Evolutionary conservation across 257 asterid species (phyloP).

Genomic region (Nicotiana undulata): DNA sequence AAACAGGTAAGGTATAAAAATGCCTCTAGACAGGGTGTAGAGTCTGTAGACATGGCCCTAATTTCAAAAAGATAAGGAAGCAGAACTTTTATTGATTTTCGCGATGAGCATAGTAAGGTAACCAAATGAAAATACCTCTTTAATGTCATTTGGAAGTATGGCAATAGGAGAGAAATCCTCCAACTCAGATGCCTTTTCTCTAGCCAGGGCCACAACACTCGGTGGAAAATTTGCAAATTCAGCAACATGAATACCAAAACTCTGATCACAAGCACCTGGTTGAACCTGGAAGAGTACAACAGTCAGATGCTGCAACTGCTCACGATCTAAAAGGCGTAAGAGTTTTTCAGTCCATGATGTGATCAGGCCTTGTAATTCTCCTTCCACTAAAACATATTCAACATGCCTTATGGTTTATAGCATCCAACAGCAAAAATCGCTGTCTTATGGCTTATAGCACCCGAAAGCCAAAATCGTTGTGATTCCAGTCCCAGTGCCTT

Average conservation of each 20-base stretch:
- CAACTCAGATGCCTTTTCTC: conserved; percentile 89
- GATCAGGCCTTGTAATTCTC: no score
- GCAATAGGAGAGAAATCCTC: conserved; percentile 79
- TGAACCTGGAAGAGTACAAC: conserved; percentile 53
- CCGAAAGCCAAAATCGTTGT: no score
- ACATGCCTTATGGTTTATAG: no score
- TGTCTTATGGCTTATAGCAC: no score
- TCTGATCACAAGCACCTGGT: conserved; percentile 96
- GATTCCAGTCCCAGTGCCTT: no score
- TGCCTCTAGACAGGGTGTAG: not conserved
- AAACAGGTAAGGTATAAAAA: not conserved
- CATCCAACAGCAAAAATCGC: no score
- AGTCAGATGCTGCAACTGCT: not conserved
- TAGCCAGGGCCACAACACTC: conserved; percentile 83
- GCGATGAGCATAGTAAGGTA: conserved; percentile 1
- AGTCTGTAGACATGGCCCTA: not conserved
- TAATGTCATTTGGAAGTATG: conserved; percentile 26
- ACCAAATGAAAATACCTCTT: conserved; percentile 38
- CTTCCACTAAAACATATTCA: no score
- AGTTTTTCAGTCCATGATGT: not conserved
- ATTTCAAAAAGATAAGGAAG: not conserved
- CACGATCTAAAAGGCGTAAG: not conserved
- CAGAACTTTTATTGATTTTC: not conserved
- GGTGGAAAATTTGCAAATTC: conserved; percentile 97
- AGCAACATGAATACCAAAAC: conserved; percentile 98